Conservation (phyloP, 2,329 filamentous ascomycete genomes). For the Pseudopyrenochaeta lycopersici region DNA sequence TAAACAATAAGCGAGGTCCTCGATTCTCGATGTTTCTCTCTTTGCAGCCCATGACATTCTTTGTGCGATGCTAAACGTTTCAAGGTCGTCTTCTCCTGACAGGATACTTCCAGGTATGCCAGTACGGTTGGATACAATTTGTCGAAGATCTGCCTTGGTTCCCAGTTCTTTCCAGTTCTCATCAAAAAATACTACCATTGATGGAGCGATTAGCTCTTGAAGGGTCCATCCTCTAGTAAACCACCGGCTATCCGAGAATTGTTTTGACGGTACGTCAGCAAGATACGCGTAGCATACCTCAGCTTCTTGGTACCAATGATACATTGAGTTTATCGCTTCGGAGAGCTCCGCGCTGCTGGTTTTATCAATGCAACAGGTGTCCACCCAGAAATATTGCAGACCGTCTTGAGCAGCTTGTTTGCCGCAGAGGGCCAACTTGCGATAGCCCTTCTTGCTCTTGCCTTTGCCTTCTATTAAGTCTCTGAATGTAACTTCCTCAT, state of each 20-base stretch:
- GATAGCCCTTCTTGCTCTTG: conserved; percentile 9
- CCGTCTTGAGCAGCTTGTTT: conserved; percentile 15
- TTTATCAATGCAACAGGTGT: conserved; percentile 32
- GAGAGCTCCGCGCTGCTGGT: conserved; percentile 9
- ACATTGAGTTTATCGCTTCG: conserved; percentile 30
- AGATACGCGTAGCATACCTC: conserved; percentile 19
- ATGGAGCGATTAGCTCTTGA: neutral
- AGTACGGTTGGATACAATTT: neutral
- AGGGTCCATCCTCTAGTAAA: neutral
- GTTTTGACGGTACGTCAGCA: conserved; percentile 8
- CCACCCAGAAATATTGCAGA: conserved; percentile 22
- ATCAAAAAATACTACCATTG: neutral
- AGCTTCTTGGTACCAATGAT: conserved; percentile 16
- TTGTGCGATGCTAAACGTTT: neutral
- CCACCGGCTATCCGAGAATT: neutral
- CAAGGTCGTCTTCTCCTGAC: conserved; percentile 15
- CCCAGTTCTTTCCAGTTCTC: too few relatives aligned
- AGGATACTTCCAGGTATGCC: neutral
- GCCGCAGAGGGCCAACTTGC: conserved; percentile 21
- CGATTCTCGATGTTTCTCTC: conserved; percentile 16
- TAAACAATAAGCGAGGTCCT: conserved; percentile 27
- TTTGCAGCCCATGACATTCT: conserved; percentile 24
- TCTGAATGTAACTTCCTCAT: conserved; percentile 17
- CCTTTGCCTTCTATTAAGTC: conserved; percentile 5
- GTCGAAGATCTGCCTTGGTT: too few relatives aligned